A percentile compares a stretch with the other conserved stretches of the same genome.
phyloP scores from a whole-genome alignment of 371 early-diverging fungal genomes.

The Syncephalis plumigaleata region DNA sequence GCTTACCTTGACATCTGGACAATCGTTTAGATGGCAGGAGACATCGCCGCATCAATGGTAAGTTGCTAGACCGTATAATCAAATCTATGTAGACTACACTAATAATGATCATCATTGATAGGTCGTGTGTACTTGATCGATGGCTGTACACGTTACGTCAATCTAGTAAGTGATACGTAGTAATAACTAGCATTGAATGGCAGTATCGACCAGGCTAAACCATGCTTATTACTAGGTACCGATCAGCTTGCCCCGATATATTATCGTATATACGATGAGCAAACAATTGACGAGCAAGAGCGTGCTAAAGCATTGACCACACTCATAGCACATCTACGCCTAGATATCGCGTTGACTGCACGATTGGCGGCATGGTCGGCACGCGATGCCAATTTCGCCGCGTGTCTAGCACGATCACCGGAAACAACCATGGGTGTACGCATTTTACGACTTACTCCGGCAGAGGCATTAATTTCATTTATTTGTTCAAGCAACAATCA shows the following conservation, averaged over 20 bases:
- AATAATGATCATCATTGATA: slow-evolving; percentile 8
- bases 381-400: slow-evolving; percentile 43
- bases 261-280: slow-evolving; percentile 10
- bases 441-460: slow-evolving; percentile 68
- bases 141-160: slow-evolving; percentile 12
- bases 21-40: slow-evolving; percentile 73
- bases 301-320: slow-evolving; percentile 5
- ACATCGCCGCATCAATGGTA: slow-evolving; percentile 16
- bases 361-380: slow-evolving; percentile 53
- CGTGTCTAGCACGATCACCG: slow-evolving; percentile 17
- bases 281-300: slow-evolving; percentile 1
- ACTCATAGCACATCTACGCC: slow-evolving; percentile 58
- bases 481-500: slow-evolving; percentile 96
- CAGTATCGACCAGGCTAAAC: too few relatives aligned
- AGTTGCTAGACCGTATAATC: slow-evolving; percentile 6
- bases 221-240: too few relatives aligned
- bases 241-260: slow-evolving; percentile 7
- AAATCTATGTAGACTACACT: slow-evolving; percentile 10
- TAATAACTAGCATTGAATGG: background rate
- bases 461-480: slow-evolving; percentile 81
- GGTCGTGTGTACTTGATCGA: slow-evolving; percentile 20
- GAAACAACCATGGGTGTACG: slow-evolving; percentile 45
- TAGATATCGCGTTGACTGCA: slow-evolving; percentile 34
- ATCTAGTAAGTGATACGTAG: slow-evolving; percentile 8
- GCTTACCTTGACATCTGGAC: slow-evolving; percentile 67